Evolutionary conservation across 2,329 filamentous ascomycete genomes (phyloP).

Genomic region (Aspergillus persii): DNA sequence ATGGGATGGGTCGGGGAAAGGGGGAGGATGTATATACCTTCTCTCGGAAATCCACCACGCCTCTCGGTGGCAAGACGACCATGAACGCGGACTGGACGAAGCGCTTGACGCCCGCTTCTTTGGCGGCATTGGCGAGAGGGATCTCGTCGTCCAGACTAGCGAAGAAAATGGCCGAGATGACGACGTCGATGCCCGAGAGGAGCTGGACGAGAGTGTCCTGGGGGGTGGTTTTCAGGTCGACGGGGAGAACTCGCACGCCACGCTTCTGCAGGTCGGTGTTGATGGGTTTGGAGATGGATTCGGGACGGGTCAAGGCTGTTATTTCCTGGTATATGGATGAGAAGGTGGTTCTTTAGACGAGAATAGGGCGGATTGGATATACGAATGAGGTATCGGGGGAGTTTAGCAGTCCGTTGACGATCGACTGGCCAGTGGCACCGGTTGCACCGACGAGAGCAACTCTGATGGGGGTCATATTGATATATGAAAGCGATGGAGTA

Average conservation of each 20-base stretch:
- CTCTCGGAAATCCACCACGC: background rate
- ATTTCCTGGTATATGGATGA: background rate
- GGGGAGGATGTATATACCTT: background rate
- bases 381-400: too few species aligned
- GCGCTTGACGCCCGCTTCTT: conserved; percentile 33
- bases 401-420: conserved; percentile 21
- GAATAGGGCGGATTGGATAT: too few species aligned
- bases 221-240: background rate
- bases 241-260: conserved; percentile 1
- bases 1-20: too few species aligned
- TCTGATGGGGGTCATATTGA: too few species aligned
- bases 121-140: conserved; percentile 41
- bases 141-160: conserved; percentile 29
- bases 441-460: conserved; percentile 25
- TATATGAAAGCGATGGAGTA: too few species aligned
- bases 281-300: background rate
- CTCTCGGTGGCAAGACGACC: conserved; percentile 22
- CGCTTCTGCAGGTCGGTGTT: background rate
- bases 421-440: conserved; percentile 27
- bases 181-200: conserved; percentile 36
- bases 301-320: background rate
- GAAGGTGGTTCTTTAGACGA: too few species aligned
- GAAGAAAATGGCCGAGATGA: conserved; percentile 26
- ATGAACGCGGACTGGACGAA: conserved; percentile 44
- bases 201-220: background rate